Evolutionary conservation across 441 rosid genomes (phyloP).

Genomic region (Iberis amara): DNA sequence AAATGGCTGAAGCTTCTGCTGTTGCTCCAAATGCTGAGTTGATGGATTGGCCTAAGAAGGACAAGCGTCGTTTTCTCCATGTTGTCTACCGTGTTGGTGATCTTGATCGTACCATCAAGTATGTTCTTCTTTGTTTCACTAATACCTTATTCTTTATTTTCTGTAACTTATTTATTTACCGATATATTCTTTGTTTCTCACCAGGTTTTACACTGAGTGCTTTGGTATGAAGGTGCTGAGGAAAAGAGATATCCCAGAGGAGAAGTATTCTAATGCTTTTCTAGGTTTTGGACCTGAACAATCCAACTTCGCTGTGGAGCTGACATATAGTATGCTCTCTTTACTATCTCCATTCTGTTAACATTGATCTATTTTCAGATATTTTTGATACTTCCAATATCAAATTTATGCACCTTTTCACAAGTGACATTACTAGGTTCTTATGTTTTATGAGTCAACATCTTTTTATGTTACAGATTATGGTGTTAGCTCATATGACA

Average conservation of each 20-base stretch:
- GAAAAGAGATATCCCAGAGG: conserved; percentile 87
- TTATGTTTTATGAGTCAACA: conserved; percentile 8
- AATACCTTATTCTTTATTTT: background rate
- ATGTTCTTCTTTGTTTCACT: conserved; percentile 8
- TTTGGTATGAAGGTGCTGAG: conserved; percentile 93
- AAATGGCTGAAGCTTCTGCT: conserved; percentile 51
- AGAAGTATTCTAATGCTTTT: conserved; percentile 91
- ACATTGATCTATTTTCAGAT: background rate
- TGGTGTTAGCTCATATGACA: conserved; percentile 80
- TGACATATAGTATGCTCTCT: conserved; percentile 64
- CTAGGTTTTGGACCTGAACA: conserved; percentile 87
- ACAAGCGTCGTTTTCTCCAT: conserved; percentile 77
- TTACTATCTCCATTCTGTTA: background rate
- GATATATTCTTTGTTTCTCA: background rate
- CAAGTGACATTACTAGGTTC: conserved; percentile 1
- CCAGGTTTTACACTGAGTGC: conserved; percentile 88
- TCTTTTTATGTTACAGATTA: conserved; percentile 50
- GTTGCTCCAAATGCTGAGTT: conserved; percentile 47
- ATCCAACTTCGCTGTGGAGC: conserved; percentile 71
- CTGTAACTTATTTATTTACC: background rate
- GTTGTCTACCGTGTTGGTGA: conserved; percentile 92
- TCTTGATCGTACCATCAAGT: conserved; percentile 86
- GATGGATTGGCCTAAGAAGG: conserved; percentile 85
- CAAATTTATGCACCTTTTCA: background rate
- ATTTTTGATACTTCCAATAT: background rate